phyloP scores from a whole-genome alignment of 228 moss, liverwort and hornwort genomes.

The Sphagnum magellanicum region DNA sequence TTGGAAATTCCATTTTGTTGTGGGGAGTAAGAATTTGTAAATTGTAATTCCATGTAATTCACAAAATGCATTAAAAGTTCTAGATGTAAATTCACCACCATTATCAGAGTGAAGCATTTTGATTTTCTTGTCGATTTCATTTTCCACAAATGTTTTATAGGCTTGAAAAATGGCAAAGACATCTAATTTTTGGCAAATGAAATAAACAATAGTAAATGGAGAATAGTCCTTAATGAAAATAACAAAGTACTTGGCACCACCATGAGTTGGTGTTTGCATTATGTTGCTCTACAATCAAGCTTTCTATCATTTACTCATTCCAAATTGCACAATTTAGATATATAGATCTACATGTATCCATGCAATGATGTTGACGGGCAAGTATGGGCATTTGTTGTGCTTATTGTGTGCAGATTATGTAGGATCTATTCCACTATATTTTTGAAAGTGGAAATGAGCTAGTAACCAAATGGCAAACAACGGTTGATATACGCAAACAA shows the following conservation, averaged over 20 bases:
- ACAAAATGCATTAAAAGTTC: not conserved
- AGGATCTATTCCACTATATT: no score
- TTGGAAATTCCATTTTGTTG: not conserved
- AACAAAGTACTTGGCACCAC: not conserved
- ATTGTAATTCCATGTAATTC: not conserved
- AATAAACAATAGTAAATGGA: not conserved
- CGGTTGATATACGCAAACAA: no score
- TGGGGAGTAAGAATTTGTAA: not conserved
- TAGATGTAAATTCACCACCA: not conserved
- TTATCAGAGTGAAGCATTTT: not conserved
- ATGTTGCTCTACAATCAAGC: no score
- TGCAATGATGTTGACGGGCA: no score
- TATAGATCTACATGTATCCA: no score
- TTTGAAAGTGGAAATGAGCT: no score
- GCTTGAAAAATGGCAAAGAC: not conserved
- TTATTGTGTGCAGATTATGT: no score
- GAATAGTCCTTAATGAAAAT: conserved; percentile 3
- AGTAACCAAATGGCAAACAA: no score
- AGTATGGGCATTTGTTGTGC: no score
- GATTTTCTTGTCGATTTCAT: not conserved
- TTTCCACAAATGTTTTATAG: not conserved
- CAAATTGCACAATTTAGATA: no score
- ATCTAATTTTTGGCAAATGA: not conserved
- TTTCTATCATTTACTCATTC: no score
- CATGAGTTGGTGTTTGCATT: not conserved